Evolutionary conservation across 2,329 filamentous ascomycete genomes (phyloP).

Genomic region (Sphaerulina populicola): DNA sequence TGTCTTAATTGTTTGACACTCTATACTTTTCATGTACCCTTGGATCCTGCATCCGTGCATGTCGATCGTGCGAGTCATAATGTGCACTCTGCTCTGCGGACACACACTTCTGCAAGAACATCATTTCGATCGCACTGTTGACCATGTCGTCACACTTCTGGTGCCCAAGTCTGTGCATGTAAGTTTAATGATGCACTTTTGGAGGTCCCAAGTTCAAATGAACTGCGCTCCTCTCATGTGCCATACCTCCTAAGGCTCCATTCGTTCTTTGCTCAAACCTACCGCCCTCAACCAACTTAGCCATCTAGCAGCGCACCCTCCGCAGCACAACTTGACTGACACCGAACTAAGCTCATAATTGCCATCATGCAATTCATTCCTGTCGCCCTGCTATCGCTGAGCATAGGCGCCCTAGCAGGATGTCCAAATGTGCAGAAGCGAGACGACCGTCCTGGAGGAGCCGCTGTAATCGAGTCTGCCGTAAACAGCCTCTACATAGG

Average conservation of each 20-base stretch:
- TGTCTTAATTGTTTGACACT: neutral
- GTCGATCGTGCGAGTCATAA: neutral
- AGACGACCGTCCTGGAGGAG: constrained; percentile 1
- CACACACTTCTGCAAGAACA: neutral
- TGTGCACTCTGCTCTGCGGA: neutral
- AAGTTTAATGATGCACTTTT: neutral
- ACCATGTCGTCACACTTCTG: neutral
- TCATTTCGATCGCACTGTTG: neutral
- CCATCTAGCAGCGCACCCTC: neutral
- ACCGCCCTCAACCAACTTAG: too few species aligned
- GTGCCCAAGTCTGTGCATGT: neutral
- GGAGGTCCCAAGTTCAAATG: neutral
- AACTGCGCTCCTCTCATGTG: neutral
- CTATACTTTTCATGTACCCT: neutral
- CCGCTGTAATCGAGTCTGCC: constrained; percentile 7
- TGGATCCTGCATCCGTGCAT: neutral
- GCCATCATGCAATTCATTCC: neutral
- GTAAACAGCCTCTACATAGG: constrained; percentile 3
- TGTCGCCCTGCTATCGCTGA: constrained; percentile 1
- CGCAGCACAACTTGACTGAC: neutral
- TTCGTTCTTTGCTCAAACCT: too few species aligned
- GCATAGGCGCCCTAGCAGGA: neutral
- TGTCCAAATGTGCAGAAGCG: neutral
- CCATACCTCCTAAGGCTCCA: too few species aligned
- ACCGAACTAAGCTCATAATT: too few species aligned